Evolutionary conservation across 148 eudicot genomes (phyloP), one percentile per base, ranked within the genome.

Genomic region (Arbutus unedo): DNA sequence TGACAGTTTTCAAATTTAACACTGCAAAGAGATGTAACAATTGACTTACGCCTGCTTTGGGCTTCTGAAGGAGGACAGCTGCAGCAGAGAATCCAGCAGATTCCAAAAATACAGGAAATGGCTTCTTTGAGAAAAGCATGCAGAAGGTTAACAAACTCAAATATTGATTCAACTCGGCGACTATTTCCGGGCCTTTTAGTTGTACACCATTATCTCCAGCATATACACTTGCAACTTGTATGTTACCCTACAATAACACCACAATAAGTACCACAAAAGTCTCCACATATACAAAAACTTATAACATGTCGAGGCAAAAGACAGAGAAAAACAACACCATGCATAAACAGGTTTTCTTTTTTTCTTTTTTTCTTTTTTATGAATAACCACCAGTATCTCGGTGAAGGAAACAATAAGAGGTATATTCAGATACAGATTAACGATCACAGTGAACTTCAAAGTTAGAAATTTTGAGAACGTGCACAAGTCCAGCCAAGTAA

Each of bases 51-150:
- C 93, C 98, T 81, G 98, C 98, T 88, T 96, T 96, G 80, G 98
- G 98, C 91, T 96, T 90, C 85, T 94, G 98, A 79, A 96, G 93
- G 79, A 96, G 93, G 83, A 96, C 98, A 89, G 92, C 94, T 67
- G 83, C 89, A 59, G 88, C 91, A 76, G 95, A 87, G 82, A 83
- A 92, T 54, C 96, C 97, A 70, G 98, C 93, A 89, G 94, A 81
- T 82, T 92, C 96, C 85, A 95, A 91, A 87, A 95, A 95, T 55
- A 93, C 93, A 23, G 95, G 96, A 88, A 93, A 95, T 45, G 98
- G 96, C 88, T 95, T 95, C 87, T 93, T 95, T 54, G 98, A 93
- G 91, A 95, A 95, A 74, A 95, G 89, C 84, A 89, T 90, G 84
- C 98, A 93, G 19, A 89, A 82, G 45, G 95, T 93, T 81, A 95